These are phyloP conservation scores for Beauveria rudraprayagi DNA, from an alignment of 2,329 filamentous ascomycete genomes.

Conservation along the genomic window DNA sequence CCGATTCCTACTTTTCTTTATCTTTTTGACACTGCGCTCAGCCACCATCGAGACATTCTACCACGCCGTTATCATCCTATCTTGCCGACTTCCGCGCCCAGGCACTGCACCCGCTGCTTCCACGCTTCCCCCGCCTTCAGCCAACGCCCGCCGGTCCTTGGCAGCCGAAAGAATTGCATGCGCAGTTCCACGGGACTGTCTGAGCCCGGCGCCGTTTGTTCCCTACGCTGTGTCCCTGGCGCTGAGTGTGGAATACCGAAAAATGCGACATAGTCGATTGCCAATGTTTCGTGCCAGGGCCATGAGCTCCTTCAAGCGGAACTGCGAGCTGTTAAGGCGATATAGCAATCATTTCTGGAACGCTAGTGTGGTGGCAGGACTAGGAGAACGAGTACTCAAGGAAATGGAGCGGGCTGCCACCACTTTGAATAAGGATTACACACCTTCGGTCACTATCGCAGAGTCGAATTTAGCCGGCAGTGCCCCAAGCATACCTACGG, in stretches of 20 bases:
- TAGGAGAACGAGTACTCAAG: conserved; percentile 46
- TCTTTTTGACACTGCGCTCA: conserved; percentile 18
- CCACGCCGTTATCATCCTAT: conserved; percentile 55
- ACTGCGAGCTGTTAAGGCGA: conserved; percentile 43
- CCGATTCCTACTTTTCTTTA: neutral
- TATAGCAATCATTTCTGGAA: conserved; percentile 53
- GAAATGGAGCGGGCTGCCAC: conserved; percentile 49
- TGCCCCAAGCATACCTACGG: conserved; percentile 13
- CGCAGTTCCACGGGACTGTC: conserved; percentile 42
- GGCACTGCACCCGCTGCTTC: conserved; percentile 31
- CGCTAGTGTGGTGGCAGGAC: conserved; percentile 43
- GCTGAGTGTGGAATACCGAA: conserved; percentile 53
- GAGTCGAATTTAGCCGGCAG: neutral
- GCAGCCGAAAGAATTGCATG: conserved; percentile 50
- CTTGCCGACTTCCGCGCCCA: conserved; percentile 44
- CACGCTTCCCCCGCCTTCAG: conserved; percentile 38
- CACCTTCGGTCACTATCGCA: conserved; percentile 15
- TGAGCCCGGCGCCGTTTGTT: conserved; percentile 49
- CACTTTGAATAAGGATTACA: conserved; percentile 32
- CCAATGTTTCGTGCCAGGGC: conserved; percentile 51
- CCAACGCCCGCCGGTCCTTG: conserved; percentile 49
- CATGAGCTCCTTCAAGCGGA: conserved; percentile 44
- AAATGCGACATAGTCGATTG: conserved; percentile 53
- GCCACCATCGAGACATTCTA: conserved; percentile 57
- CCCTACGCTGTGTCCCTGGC: conserved; percentile 55